phyloP scores from a whole-genome alignment of 345 rosid species.

The Salix exigua region DNA sequence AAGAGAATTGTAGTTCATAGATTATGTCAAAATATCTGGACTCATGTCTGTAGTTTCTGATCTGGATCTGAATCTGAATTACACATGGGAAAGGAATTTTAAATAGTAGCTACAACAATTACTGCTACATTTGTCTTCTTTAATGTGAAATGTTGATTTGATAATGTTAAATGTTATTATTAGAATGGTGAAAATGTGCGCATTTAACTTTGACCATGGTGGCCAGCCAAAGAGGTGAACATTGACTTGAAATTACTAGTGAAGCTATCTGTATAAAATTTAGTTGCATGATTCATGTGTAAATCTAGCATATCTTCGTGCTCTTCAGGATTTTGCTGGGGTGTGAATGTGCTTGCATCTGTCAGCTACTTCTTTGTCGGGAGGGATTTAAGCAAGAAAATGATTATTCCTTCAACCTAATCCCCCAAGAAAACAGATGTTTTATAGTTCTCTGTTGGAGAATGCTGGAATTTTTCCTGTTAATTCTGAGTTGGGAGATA shows the following conservation, averaged over 20 bases:
- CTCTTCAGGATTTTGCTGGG: background rate
- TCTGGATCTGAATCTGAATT: slow-evolving; percentile 16
- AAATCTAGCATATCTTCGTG: background rate
- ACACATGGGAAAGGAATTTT: background rate
- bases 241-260: background rate
- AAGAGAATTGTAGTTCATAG: background rate
- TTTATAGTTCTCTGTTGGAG: background rate
- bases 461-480: background rate
- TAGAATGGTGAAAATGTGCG: background rate
- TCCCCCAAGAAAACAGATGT: background rate
- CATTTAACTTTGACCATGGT: background rate
- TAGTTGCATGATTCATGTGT: background rate
- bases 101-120: background rate
- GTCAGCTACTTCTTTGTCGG: background rate
- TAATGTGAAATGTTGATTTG: background rate
- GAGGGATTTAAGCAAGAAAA: background rate
- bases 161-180: background rate
- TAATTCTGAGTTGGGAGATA: slow-evolving; percentile 2
- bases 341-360: background rate
- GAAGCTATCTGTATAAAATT: background rate
- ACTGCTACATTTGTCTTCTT: background rate
- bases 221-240: background rate
- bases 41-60: background rate
- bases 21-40: background rate
- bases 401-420: background rate